A percentile compares a stretch with the other conserved stretches of the same genome.
phyloP scores from a whole-genome alignment of 2,329 filamentous ascomycete species.

The Paecilomyces fulvus region DNA sequence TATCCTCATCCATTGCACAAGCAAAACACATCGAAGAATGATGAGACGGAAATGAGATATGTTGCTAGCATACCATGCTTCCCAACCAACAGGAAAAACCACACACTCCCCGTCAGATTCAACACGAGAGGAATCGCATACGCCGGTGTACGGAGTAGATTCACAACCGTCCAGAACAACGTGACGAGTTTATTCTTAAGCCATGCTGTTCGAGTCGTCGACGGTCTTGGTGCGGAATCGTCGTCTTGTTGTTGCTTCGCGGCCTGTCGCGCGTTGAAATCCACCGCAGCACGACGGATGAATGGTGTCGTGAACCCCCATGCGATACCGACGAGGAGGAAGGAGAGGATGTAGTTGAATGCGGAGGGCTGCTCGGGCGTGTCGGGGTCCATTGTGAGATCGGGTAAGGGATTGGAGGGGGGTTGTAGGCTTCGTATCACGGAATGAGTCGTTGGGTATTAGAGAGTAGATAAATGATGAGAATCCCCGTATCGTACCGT shows the following conservation, averaged over 20 bases:
- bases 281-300: constrained; percentile 74
- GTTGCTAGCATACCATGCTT: constrained; percentile 69
- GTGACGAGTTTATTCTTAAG: constrained; percentile 55
- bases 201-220: constrained; percentile 38
- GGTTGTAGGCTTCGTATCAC: background rate
- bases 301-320: constrained; percentile 93
- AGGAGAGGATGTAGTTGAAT: constrained; percentile 79
- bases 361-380: constrained; percentile 25
- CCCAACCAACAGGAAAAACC: constrained; percentile 93
- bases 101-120: constrained; percentile 87
- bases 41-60: background rate
- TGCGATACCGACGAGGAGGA: constrained; percentile 80
- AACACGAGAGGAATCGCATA: constrained; percentile 79
- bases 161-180: constrained; percentile 64
- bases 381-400: constrained; percentile 25
- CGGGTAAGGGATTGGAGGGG: background rate
- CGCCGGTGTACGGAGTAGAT: constrained; percentile 69
- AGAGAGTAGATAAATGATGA: background rate
- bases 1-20: constrained; percentile 1
- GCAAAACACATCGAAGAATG: background rate
- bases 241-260: constrained; percentile 30
- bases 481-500: background rate
- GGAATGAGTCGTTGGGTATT: background rate
- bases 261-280: constrained; percentile 55
- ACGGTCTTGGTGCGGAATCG: constrained; percentile 23